phyloP scores from a whole-genome alignment of 2,329 filamentous ascomycete species.

The Bipolaris oryzae region DNA sequence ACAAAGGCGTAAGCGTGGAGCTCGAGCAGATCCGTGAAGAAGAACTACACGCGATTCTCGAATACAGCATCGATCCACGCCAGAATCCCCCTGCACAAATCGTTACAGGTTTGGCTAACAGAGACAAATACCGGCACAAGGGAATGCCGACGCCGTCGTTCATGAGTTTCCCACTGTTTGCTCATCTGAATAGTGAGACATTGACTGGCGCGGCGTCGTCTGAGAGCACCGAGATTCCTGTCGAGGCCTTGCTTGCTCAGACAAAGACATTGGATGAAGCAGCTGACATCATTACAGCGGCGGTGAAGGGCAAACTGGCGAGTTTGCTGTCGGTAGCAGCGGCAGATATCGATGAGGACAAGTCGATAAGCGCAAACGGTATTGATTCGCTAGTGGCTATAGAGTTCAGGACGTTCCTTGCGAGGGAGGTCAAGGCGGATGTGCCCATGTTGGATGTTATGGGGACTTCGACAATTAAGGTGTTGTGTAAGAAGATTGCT shows the following conservation, averaged over 20 bases:
- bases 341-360: slow-evolving; percentile 2
- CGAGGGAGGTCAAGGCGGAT: slow-evolving; percentile 1
- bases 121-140: slow-evolving; percentile 1
- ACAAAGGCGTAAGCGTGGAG: slow-evolving; percentile 3
- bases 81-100: neutral
- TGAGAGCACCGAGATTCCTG: neutral
- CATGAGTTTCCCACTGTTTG: slow-evolving; percentile 1
- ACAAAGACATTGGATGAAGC: neutral
- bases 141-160: slow-evolving; percentile 1
- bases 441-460: slow-evolving; percentile 6
- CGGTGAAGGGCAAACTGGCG: neutral
- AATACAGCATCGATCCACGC: neutral
- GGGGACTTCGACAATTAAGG: slow-evolving; percentile 1
- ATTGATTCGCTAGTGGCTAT: slow-evolving; percentile 4
- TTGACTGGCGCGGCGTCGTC: neutral
- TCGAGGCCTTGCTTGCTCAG: neutral
- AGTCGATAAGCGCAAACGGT: slow-evolving; percentile 1
- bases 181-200: neutral
- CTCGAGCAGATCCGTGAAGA: slow-evolving; percentile 4
- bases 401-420: slow-evolving; percentile 3
- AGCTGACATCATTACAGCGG: neutral
- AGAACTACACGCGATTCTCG: neutral
- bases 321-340: neutral
- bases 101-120: neutral
- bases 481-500: slow-evolving; percentile 2